Percentiles rank a stretch among this genome's conserved stretches.
These are phyloP conservation scores for Fusarium tuaranense DNA, from an alignment of 2,329 filamentous ascomycete species.

Conservation along the genomic window DNA sequence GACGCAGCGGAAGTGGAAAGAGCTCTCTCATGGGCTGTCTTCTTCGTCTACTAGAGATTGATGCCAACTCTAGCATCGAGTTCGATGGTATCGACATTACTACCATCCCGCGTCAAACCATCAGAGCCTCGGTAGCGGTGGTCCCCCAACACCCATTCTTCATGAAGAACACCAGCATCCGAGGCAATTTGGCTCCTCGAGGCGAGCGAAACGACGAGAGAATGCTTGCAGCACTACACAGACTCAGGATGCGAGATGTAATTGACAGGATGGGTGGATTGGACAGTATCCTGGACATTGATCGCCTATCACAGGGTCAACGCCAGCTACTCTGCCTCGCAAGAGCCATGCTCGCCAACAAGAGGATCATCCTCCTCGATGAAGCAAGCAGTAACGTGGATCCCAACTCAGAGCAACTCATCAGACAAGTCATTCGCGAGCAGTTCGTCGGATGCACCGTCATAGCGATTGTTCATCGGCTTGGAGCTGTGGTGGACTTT, in stretches of 20 bases:
- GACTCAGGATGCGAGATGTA: background rate
- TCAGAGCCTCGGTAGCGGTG: constrained; percentile 52
- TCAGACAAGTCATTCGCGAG: constrained; percentile 48
- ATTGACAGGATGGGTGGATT: constrained; percentile 52
- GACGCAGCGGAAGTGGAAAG: constrained; percentile 55
- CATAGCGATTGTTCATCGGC: constrained; percentile 54
- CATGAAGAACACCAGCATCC: constrained; percentile 57
- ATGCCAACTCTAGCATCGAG: constrained; percentile 52
- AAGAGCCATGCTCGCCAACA: constrained; percentile 50
- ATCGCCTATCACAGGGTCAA: constrained; percentile 56
- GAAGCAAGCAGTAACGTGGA: constrained; percentile 54
- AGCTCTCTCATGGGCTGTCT: constrained; percentile 55
- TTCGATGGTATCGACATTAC: constrained; percentile 58
- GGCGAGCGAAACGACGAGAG: constrained; percentile 14
- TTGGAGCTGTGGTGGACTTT: constrained; percentile 14
- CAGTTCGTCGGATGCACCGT: constrained; percentile 63
- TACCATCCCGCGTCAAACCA: constrained; percentile 32
- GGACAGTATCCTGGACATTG: constrained; percentile 46
- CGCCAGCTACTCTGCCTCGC: constrained; percentile 57
- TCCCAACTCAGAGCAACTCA: constrained; percentile 47
- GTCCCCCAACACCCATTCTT: constrained; percentile 65
- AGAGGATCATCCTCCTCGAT: constrained; percentile 53
- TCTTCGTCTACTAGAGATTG: constrained; percentile 60
- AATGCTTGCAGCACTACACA: constrained; percentile 54
- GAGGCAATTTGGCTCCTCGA: constrained; percentile 62